These are phyloP conservation scores for Termitomyces sp. DNA, from an alignment of 768 basidiomycete genomes.

Conservation along the genomic window DNA sequence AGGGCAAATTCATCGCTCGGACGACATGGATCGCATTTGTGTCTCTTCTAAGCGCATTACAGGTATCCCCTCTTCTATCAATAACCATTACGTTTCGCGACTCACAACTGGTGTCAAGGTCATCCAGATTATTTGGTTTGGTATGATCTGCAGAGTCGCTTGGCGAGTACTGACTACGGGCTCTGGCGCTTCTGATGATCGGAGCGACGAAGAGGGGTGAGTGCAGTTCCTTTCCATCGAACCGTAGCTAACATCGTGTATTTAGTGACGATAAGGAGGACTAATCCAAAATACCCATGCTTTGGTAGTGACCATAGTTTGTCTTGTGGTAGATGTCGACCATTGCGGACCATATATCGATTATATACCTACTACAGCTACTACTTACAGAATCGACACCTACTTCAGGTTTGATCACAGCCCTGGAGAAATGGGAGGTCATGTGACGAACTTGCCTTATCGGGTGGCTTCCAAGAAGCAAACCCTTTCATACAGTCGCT, in stretches of 20 bases:
- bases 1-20: slow-evolving; percentile 51
- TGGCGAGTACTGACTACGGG: slow-evolving; percentile 70
- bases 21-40: slow-evolving; percentile 43
- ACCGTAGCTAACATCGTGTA: slow-evolving; percentile 12
- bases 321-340: not conserved
- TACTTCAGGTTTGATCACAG: not conserved
- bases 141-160: slow-evolving; percentile 80
- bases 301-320: not conserved
- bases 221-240: slow-evolving; percentile 6
- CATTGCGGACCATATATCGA: not conserved
- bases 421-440: not conserved
- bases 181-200: slow-evolving; percentile 71
- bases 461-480: slow-evolving; percentile 20
- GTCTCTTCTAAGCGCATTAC: slow-evolving; percentile 48
- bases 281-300: slow-evolving; percentile 13
- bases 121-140: slow-evolving; percentile 82
- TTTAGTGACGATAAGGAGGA: slow-evolving; percentile 26
- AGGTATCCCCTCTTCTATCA: slow-evolving; percentile 37
- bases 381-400: not conserved
- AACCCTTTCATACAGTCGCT: slow-evolving; percentile 7
- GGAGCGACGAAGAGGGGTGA: slow-evolving; percentile 81
- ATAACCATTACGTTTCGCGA: slow-evolving; percentile 1
- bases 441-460: slow-evolving; percentile 27
- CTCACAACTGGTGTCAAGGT: slow-evolving; percentile 33
- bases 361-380: slow-evolving; percentile 5